A percentile compares a stretch with the other conserved stretches of the same genome.
phyloP scores from a whole-genome alignment of 108 stramenopile species.

The Aurantiochytrium sp. region DNA sequence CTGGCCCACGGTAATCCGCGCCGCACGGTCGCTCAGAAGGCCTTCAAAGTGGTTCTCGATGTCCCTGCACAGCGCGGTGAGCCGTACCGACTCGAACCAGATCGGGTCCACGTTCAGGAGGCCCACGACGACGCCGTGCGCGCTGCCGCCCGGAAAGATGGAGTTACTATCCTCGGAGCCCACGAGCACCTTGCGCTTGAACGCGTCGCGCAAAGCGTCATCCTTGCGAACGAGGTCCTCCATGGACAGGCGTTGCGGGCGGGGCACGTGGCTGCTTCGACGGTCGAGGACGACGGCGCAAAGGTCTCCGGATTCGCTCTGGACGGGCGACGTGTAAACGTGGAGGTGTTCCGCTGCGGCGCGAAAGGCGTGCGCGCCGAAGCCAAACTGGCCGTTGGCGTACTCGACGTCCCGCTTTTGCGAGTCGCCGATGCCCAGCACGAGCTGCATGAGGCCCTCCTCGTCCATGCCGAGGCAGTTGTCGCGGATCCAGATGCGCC shows the following conservation, averaged over 20 bases:
- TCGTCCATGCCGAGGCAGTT: background rate
- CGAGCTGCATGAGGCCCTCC: background rate
- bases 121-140: background rate
- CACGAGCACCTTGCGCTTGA: background rate
- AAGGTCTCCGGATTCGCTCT: background rate
- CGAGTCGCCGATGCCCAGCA: background rate
- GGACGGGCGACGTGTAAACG: background rate
- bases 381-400: constrained; percentile 13
- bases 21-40: background rate
- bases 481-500: constrained; percentile 1
- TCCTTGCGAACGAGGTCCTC: background rate
- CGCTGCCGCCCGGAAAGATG: no score
- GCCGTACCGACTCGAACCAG: background rate
- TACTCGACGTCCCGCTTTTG: background rate
- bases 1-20: background rate
- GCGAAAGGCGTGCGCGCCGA: background rate
- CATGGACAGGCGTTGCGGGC: background rate
- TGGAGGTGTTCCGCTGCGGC: background rate
- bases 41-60: constrained; percentile 27
- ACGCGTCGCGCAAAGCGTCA: background rate
- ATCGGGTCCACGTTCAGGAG: background rate
- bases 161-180: background rate
- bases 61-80: background rate
- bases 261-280: background rate
- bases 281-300: background rate